Base-by-base conservation (phyloP, 1,284 basidiomycete species). In the Termitomyces sp. region DNA sequence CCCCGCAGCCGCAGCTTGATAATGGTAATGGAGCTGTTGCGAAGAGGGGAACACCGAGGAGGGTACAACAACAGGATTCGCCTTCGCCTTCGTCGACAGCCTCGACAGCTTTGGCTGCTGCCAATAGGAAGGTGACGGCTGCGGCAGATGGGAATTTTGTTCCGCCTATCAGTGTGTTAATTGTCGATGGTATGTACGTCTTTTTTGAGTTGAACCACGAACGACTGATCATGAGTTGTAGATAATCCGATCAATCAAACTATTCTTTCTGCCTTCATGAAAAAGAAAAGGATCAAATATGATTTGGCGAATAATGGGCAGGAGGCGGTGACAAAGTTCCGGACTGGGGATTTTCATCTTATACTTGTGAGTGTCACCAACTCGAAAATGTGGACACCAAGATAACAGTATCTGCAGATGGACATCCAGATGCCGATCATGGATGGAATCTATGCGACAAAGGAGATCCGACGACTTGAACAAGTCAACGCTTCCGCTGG, bases 391-490 rank as follows among this genome's bases (percentile, higher is more conserved):
- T 52, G 44, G 51, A 28, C 43, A 30, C 33, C 24, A 42, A 40
- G 26, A 52, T 56, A 24, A 54, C 30, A 21, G 50, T 36, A 21
- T 59, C 42, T 52, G 1, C 64, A 97, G 93, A 99, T 99, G 97
- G 97, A 99, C 73, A 98, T 99, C 58, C 96, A 98, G 74, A 92
- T 99, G 80, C 97, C 97, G 5, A 89, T 98, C 62, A 98, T 98
- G 91, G 92, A 97, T 70, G 97, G 97, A 26, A 98, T 99, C 49
- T 85, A 92, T 67, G 97, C 97, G 2, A 99, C 97, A 0, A 95
- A 94, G 65, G 92, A 96, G 69, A 99, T 99, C 56, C 82, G 97
- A 47, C 82, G 86, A 58, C 73, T 96, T 49, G 96, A 99, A 70
- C 83, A 86, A 60, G 62, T 70, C 41, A 80, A 77, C 64, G 88